Percentiles rank a stretch among this genome's conserved stretches.
Conservation (phyloP, 2,329 filamentous ascomycete genomes). For the Teratosphaeria zuluensis region DNA sequence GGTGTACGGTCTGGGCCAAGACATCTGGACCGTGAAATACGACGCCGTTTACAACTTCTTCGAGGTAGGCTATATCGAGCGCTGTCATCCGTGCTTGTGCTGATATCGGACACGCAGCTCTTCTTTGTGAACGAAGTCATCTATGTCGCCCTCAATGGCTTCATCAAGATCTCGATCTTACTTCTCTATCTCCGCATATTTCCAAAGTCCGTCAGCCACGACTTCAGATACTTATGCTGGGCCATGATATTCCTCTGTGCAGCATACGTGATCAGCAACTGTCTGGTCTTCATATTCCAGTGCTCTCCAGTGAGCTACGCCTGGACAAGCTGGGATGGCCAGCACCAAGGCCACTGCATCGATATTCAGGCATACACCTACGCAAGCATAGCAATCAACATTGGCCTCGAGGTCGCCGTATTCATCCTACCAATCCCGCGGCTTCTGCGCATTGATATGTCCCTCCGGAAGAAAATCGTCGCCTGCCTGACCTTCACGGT, state of each 20-base stretch:
- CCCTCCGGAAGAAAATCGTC: slow-evolving; percentile 11
- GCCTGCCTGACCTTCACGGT: slow-evolving; percentile 14
- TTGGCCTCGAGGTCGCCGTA: slow-evolving; percentile 12
- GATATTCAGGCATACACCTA: slow-evolving; percentile 11
- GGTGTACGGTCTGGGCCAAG: slow-evolving; percentile 13
- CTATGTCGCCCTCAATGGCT: neutral
- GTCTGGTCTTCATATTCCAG: slow-evolving; percentile 1
- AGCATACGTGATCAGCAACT: neutral
- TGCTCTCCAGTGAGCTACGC: slow-evolving; percentile 1
- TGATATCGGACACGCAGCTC: neutral
- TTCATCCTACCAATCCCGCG: slow-evolving; percentile 15
- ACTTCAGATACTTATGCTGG: slow-evolving; percentile 2
- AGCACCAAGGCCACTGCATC: slow-evolving; percentile 11
- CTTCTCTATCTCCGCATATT: slow-evolving; percentile 8
- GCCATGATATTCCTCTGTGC: slow-evolving; percentile 1
- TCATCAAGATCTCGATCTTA: slow-evolving; percentile 4
- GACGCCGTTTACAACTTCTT: slow-evolving; percentile 5
- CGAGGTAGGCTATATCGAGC: neutral
- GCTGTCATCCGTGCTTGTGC: neutral
- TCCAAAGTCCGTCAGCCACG: neutral
- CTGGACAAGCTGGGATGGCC: slow-evolving; percentile 2
- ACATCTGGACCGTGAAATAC: slow-evolving; percentile 12
- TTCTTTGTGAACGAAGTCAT: slow-evolving; percentile 3
- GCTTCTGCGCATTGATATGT: slow-evolving; percentile 2
- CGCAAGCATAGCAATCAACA: slow-evolving; percentile 12